Evolutionary conservation across 192 early-diverging fungal genomes (phyloP).

Genomic region (Entomortierella parvispora): DNA sequence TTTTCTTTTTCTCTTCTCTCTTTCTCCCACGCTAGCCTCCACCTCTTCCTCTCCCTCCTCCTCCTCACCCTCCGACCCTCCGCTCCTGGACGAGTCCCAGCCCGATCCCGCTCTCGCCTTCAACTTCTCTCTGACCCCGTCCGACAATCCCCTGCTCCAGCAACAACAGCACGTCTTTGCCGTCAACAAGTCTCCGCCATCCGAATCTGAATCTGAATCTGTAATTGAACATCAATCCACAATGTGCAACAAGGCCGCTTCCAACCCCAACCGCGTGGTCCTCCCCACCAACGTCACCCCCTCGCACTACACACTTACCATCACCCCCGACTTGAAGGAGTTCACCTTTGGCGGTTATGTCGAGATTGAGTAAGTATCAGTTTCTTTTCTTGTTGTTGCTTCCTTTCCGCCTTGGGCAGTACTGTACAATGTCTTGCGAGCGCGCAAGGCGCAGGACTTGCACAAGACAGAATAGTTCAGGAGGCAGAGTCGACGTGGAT

Average conservation of each 20-base stretch:
- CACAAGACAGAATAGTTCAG: no score
- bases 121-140: conserved; percentile 17
- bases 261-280: conserved; percentile 68
- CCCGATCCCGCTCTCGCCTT: conserved; percentile 7
- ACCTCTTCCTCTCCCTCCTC: conserved; percentile 4
- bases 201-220: background rate
- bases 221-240: background rate
- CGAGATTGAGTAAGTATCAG: conserved; percentile 29
- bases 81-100: conserved; percentile 12
- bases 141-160: conserved; percentile 3
- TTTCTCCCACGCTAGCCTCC: background rate
- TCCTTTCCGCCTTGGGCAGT: background rate
- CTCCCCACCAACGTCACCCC: conserved; percentile 88
- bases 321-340: conserved; percentile 82
- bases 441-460: no score
- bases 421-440: background rate
- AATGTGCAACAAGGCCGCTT: conserved; percentile 48
- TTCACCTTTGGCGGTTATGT: conserved; percentile 79
- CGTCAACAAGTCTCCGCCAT: conserved; percentile 3
- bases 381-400: background rate
- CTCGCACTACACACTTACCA: conserved; percentile 78
- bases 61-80: conserved; percentile 9
- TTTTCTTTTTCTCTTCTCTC: background rate
- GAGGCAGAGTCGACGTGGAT: no score
- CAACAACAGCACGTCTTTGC: conserved; percentile 35